A percentile compares a stretch with the other conserved stretches of the same genome.
These are phyloP conservation scores for Huntiella savannae DNA, from an alignment of 2,329 filamentous ascomycete genomes.

Conservation along the genomic window DNA sequence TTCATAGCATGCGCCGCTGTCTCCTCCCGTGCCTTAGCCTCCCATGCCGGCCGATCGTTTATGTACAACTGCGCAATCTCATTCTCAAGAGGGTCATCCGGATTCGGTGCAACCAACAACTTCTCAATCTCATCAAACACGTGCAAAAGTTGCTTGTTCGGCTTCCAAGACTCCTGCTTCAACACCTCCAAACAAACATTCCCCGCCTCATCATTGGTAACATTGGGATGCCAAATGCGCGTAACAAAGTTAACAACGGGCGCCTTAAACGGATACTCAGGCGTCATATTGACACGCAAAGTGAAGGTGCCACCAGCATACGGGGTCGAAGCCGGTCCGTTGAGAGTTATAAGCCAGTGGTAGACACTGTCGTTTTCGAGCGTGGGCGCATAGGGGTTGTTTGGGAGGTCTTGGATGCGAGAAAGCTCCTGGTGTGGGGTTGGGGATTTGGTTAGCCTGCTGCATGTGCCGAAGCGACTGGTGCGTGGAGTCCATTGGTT, in stretches of 20 bases:
- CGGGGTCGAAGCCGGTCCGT: constrained; percentile 24
- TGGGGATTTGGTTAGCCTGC: constrained; percentile 11
- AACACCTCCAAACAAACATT: constrained; percentile 98
- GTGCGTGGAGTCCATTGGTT: not conserved
- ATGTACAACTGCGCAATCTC: constrained; percentile 73
- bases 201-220: constrained; percentile 91
- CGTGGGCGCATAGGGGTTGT: constrained; percentile 27
- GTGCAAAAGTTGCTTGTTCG: constrained; percentile 52
- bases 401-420: constrained; percentile 28
- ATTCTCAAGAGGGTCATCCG: constrained; percentile 75
- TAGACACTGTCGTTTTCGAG: constrained; percentile 20
- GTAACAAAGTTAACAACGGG: constrained; percentile 99
- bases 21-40: constrained; percentile 23
- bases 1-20: constrained; percentile 9
- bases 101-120: constrained; percentile 62
- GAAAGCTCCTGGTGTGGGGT: constrained; percentile 28
- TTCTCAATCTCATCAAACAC: constrained; percentile 61
- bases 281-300: constrained; percentile 91
- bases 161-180: constrained; percentile 82
- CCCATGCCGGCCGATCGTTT: constrained; percentile 46
- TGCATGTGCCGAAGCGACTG: not conserved
- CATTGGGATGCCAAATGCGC: constrained; percentile 98
- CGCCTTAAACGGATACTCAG: constrained; percentile 99
- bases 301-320: constrained; percentile 54
- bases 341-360: constrained; percentile 31